phyloP scores from a whole-genome alignment of 1,139 yeast genomes.

The Kodamaea arcana region DNA sequence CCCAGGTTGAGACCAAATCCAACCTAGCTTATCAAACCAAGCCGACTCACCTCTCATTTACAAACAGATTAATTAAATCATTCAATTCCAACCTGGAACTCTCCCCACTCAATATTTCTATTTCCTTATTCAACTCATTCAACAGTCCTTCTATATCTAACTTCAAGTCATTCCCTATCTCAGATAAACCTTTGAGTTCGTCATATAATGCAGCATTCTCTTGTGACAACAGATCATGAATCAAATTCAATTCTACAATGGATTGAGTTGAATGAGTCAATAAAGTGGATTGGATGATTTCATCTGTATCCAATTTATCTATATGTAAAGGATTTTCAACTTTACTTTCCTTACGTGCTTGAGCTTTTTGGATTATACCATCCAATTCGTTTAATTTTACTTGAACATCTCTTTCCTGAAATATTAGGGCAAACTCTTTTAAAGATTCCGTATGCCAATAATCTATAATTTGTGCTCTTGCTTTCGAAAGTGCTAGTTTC shows the following conservation, averaged over 20 bases:
- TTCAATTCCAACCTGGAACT: slow-evolving; percentile 20
- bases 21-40: too few species aligned
- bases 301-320: slow-evolving; percentile 30
- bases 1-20: too few species aligned
- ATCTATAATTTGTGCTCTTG: slow-evolving; percentile 56
- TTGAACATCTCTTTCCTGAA: slow-evolving; percentile 57
- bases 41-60: neutral
- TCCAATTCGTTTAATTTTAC: slow-evolving; percentile 62
- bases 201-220: slow-evolving; percentile 33
- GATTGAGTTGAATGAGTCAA: slow-evolving; percentile 22
- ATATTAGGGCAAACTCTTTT: slow-evolving; percentile 64
- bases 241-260: slow-evolving; percentile 29
- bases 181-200: slow-evolving; percentile 20
- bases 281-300: slow-evolving; percentile 33
- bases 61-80: slow-evolving; percentile 16
- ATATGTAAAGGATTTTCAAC: slow-evolving; percentile 25
- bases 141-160: slow-evolving; percentile 22
- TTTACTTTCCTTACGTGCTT: slow-evolving; percentile 18
- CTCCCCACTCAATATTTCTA: slow-evolving; percentile 24
- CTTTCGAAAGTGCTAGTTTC: slow-evolving; percentile 46
- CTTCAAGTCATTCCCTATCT: slow-evolving; percentile 21
- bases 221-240: slow-evolving; percentile 32
- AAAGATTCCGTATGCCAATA: slow-evolving; percentile 59
- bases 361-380: slow-evolving; percentile 55
- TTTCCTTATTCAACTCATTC: slow-evolving; percentile 23